A percentile compares a stretch with the other conserved stretches of the same genome.
phyloP scores from a whole-genome alignment of 805 yeast genomes.

The Lipomyces orientalis region DNA sequence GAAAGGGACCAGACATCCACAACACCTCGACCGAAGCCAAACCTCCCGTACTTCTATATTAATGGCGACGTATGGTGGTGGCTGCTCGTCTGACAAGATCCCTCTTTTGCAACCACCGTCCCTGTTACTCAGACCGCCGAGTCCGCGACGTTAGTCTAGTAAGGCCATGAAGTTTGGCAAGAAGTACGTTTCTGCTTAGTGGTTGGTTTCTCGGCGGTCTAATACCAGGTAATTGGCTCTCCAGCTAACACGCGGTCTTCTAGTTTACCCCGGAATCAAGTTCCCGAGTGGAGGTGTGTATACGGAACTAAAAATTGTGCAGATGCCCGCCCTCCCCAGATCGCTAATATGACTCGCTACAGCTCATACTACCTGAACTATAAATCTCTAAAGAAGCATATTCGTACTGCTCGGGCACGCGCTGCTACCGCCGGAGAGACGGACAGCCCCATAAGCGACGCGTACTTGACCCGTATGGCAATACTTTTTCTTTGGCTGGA shows the following conservation, averaged over 20 bases:
- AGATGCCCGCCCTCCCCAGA: neutral
- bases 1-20: no score
- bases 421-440: slow-evolving; percentile 27
- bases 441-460: slow-evolving; percentile 30
- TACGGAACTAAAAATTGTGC: neutral
- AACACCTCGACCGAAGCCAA: neutral
- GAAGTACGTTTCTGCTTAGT: slow-evolving; percentile 49
- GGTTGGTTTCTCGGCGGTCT: neutral
- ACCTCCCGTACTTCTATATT: neutral
- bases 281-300: slow-evolving; percentile 83
- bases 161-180: slow-evolving; percentile 76
- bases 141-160: neutral
- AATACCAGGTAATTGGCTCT: slow-evolving; percentile 1
- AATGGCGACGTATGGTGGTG: slow-evolving; percentile 2
- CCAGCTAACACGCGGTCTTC: slow-evolving; percentile 2
- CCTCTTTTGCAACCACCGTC: neutral
- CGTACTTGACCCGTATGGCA: slow-evolving; percentile 36
- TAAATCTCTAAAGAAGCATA: slow-evolving; percentile 78
- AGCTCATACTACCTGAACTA: slow-evolving; percentile 78
- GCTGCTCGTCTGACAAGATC: neutral
- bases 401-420: slow-evolving; percentile 58
- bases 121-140: neutral
- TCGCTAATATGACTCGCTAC: neutral
- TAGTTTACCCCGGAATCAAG: slow-evolving; percentile 75
- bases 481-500: neutral